A percentile compares a stretch with the other conserved stretches of the same genome.
phyloP scores from a whole-genome alignment of 768 basidiomycete genomes.

The Tricholoma furcatifolium region DNA sequence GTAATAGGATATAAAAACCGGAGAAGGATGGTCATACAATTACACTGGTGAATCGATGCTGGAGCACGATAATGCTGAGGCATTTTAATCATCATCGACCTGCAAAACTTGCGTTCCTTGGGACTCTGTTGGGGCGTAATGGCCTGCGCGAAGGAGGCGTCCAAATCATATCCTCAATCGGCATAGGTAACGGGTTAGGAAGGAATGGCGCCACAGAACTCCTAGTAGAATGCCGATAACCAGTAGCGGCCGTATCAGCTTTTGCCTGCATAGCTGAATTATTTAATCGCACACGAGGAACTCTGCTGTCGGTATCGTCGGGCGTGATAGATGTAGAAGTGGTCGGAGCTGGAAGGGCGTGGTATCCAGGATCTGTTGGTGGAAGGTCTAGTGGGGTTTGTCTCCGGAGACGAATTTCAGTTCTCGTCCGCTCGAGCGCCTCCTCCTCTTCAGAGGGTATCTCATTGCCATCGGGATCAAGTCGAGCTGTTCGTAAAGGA shows the following conservation, averaged over 20 bases:
- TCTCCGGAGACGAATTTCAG: constrained; percentile 44
- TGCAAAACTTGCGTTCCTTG: constrained; percentile 36
- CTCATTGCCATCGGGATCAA: constrained; percentile 62
- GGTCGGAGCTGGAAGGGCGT: constrained; percentile 12
- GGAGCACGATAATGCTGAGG: not conserved
- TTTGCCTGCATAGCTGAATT: constrained; percentile 7
- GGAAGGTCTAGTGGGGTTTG: not conserved
- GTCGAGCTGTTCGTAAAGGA: constrained; percentile 34
- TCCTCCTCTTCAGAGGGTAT: constrained; percentile 62
- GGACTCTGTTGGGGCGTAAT: constrained; percentile 26
- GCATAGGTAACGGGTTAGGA: constrained; percentile 55
- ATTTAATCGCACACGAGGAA: constrained; percentile 22
- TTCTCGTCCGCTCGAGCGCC: constrained; percentile 52
- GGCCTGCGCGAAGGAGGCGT: constrained; percentile 19
- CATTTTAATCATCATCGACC: constrained; percentile 31
- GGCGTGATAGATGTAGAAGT: constrained; percentile 19
- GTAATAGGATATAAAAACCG: not conserved
- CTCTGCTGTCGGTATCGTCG: constrained; percentile 12
- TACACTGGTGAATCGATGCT: not conserved
- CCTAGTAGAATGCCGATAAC: not conserved
- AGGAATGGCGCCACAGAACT: constrained; percentile 24
- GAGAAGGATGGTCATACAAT: not conserved
- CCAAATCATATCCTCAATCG: constrained; percentile 49
- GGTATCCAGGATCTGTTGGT: constrained; percentile 12
- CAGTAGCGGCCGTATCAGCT: not conserved